A percentile compares a stretch with the other conserved stretches of the same genome.
Conservation (phyloP, 805 yeast genomes). For the Metschnikowia santaceciliae region DNA sequence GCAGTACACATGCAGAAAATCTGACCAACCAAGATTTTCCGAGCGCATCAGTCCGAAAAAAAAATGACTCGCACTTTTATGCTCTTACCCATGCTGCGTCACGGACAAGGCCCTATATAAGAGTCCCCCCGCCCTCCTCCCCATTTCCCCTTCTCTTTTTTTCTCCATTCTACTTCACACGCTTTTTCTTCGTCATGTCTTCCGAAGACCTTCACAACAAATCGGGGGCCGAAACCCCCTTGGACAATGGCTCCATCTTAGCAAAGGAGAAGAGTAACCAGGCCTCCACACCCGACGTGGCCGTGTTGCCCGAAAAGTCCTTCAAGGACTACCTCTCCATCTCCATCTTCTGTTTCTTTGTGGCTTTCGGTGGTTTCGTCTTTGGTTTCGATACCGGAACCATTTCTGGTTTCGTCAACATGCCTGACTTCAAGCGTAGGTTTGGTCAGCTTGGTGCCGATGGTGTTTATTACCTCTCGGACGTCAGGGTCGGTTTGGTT, state of each 20-base stretch:
- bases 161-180: constrained; percentile 2
- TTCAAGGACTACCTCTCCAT: constrained; percentile 39
- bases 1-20: constrained; percentile 9
- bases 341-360: constrained; percentile 44
- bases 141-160: background rate
- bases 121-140: background rate
- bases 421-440: constrained; percentile 50
- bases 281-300: background rate
- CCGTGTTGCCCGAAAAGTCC: constrained; percentile 28
- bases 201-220: constrained; percentile 19
- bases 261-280: constrained; percentile 17
- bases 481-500: constrained; percentile 49
- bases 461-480: constrained; percentile 40
- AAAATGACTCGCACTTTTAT: constrained; percentile 2
- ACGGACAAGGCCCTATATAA: constrained; percentile 6
- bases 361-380: constrained; percentile 74
- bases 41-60: constrained; percentile 7
- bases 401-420: constrained; percentile 64
- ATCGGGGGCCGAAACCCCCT: constrained; percentile 34
- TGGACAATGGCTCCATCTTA: constrained; percentile 21
- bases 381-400: constrained; percentile 80
- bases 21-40: constrained; percentile 11
- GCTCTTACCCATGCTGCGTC: background rate
- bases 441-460: constrained; percentile 44
- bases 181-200: constrained; percentile 17